Conservation (phyloP, 345 rosid genomes). For the Eucalyptus melliodora region DNA sequence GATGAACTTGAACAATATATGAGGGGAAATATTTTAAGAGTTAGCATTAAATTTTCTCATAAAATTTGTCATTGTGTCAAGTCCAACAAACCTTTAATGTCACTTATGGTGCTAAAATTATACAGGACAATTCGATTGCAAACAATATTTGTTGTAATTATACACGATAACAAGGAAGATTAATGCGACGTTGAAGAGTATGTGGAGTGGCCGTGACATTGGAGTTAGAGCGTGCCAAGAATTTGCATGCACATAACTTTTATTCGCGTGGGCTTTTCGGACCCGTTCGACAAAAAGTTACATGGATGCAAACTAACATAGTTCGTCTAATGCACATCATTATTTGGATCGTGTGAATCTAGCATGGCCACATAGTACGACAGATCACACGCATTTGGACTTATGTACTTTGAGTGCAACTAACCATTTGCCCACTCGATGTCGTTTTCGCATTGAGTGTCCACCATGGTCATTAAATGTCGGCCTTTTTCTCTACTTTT, state of each 20-base stretch:
- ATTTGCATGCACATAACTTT: not conserved
- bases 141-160: no score
- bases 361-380: not conserved
- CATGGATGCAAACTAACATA: not conserved
- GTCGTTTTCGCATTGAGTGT: not conserved
- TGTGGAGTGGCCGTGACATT: not conserved
- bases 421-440: no score
- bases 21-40: not conserved
- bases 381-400: not conserved
- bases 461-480: not conserved
- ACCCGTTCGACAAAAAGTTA: not conserved
- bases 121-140: not conserved
- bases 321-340: no score
- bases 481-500: not conserved
- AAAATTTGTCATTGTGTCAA: not conserved
- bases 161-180: not conserved
- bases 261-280: not conserved
- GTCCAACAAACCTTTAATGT: not conserved
- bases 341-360: not conserved
- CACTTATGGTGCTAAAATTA: not conserved
- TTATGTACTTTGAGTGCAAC: not conserved
- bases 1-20: not conserved
- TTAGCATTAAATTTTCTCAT: not conserved
- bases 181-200: not conserved
- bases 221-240: not conserved